Evolutionary conservation across 192 early-diverging fungal species (phyloP), one percentile per base, ranked within the genome.

Genomic region (Coemansia sp.): DNA sequence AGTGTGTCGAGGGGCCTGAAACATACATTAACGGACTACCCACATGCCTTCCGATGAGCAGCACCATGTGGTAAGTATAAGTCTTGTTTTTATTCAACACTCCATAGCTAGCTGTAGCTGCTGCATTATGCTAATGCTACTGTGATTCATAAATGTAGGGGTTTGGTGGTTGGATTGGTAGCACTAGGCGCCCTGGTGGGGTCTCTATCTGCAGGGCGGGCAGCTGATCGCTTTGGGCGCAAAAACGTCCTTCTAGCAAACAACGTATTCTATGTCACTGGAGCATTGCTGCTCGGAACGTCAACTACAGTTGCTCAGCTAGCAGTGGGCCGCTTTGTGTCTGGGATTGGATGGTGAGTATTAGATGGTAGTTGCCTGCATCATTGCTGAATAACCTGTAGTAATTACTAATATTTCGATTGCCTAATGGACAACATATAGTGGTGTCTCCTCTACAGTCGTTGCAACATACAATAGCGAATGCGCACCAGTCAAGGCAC

Each of bases 401-500:
- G 15, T 4, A 5, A 55, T 16, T 24, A 40, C 42, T 33, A 65
- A n/a, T n/a, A 2, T 16, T 11, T 65, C 38, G 5, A 43, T 46
- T 18, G 29, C 46, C 8, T 24, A 27, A 52, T 63, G 54, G 6
- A 8, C 41, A 57, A 15, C 11, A 40, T 88, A 80, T 44, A 89
- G 92, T 44, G 95, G 95, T 40, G 77, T 91, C 11, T 63, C 82
- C 5, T 77, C 75, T 11, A 88, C 87, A 0, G 85, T 83, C 29
- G 83, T 89, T 6, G 88, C 86, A 27, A 89, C 92, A 8, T 95
- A 94, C 71, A 88, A 94, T 49, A 88, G 89, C 55, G 95, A 95
- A 74, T 88, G 93, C 54, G 82, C 92, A 0, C 90, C 95, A 2
- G 75, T 88, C 16, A 82, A 78, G 24, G 73, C 83, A 24, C 85